A percentile compares a stretch with the other conserved stretches of the same genome.
These are phyloP conservation scores for Kernera saxatilis DNA, from an alignment of 345 rosid genomes.

Conservation along the genomic window DNA sequence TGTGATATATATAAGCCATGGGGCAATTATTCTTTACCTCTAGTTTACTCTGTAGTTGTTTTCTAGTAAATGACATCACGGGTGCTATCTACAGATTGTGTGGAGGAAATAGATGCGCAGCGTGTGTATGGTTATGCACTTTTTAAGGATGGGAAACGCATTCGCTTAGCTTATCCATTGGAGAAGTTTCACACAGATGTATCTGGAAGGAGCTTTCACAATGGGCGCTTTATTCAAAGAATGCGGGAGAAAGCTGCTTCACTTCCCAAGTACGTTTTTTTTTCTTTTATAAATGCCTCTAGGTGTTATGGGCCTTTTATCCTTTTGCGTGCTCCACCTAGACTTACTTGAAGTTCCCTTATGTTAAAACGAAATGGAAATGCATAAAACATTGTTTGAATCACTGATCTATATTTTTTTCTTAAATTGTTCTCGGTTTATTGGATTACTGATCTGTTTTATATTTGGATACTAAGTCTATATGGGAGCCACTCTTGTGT, in stretches of 20 bases:
- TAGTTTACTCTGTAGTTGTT: background rate
- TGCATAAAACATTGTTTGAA: background rate
- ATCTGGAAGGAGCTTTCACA: slow-evolving; percentile 49
- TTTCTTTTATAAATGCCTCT: background rate
- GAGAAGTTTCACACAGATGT: slow-evolving; percentile 45
- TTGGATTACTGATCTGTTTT: background rate
- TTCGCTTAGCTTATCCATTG: slow-evolving; percentile 43
- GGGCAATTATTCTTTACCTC: background rate
- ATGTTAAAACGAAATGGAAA: background rate
- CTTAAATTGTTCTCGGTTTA: background rate
- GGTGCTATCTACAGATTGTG: slow-evolving; percentile 39
- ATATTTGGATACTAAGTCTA: background rate
- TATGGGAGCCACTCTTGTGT: background rate
- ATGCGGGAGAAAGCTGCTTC: slow-evolving; percentile 46
- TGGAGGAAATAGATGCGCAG: slow-evolving; percentile 51
- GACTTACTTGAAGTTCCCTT: background rate
- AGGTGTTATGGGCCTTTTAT: background rate
- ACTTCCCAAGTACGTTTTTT: slow-evolving; percentile 34
- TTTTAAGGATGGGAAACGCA: slow-evolving; percentile 41
- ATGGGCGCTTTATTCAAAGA: slow-evolving; percentile 48
- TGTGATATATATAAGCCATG: background rate
- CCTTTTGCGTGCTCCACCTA: background rate
- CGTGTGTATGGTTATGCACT: slow-evolving; percentile 49
- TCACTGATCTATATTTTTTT: background rate
- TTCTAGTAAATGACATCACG: background rate